Conservation (phyloP, 2,329 filamentous ascomycete genomes). For the Coccinonectria pachysandricola region DNA sequence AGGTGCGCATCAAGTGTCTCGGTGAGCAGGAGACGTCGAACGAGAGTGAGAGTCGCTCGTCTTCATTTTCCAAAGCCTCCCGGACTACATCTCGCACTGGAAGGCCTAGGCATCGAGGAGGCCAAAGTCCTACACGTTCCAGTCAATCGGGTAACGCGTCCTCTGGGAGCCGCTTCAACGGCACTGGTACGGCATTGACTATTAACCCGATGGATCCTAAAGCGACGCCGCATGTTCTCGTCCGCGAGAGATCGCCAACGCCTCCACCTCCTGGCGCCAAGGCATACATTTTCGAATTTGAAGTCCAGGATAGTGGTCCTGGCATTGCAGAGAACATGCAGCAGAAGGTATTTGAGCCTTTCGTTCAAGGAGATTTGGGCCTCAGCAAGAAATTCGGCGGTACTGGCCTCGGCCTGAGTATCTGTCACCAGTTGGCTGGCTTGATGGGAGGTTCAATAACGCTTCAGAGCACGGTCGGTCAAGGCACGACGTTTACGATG, state of each 20-base stretch:
- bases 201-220: conserved; percentile 55
- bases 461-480: conserved; percentile 59
- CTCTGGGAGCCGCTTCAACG: conserved; percentile 14
- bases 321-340: conserved; percentile 73
- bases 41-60: conserved; percentile 39
- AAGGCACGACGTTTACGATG: conserved; percentile 75
- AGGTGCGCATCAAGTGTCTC: conserved; percentile 64
- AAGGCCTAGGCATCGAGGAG: conserved; percentile 34
- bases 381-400: conserved; percentile 85
- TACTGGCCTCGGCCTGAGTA: conserved; percentile 78
- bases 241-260: conserved; percentile 47
- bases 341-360: conserved; percentile 81
- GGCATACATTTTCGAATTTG: conserved; percentile 72
- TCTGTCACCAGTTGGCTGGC: conserved; percentile 74
- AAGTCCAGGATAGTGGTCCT: conserved; percentile 79
- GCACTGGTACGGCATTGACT: conserved; percentile 41
- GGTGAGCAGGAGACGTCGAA: conserved; percentile 41
- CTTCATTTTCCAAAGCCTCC: conserved; percentile 41
- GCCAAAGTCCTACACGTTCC: conserved; percentile 41
- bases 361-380: conserved; percentile 84
- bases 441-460: conserved; percentile 73
- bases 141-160: conserved; percentile 32
- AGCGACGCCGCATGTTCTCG: conserved; percentile 33
- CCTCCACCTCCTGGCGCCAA: conserved; percentile 52
- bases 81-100: conserved; percentile 32